Conservation (phyloP, 2,329 filamentous ascomycete species). For the Fusarium protoensiforme region DNA sequence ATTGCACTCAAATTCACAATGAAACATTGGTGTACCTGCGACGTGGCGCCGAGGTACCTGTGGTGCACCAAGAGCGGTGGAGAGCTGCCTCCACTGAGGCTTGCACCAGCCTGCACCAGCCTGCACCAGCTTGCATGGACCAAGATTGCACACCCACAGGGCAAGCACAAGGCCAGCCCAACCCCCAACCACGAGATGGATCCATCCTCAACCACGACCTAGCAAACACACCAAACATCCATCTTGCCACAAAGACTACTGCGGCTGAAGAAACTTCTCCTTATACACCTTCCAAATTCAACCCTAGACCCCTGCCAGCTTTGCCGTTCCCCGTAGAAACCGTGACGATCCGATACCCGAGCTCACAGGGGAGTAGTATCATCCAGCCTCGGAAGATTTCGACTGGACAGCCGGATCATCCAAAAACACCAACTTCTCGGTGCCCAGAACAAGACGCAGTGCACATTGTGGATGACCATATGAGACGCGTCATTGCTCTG, state of each 20-base stretch:
- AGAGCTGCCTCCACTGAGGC: conserved; percentile 11
- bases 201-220: background rate
- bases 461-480: background rate
- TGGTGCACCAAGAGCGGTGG: conserved; percentile 1
- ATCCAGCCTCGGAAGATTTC: background rate
- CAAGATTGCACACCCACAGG: background rate
- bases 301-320: conserved; percentile 14
- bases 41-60: conserved; percentile 9
- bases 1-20: background rate
- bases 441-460: background rate
- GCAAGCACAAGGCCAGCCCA: background rate
- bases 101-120: conserved; percentile 3
- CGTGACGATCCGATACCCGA: conserved; percentile 19
- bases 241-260: background rate
- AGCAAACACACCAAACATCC: background rate
- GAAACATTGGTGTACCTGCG: conserved; percentile 6
- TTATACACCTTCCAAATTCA: background rate
- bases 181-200: background rate
- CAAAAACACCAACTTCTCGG: background rate
- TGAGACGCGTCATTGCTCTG: background rate
- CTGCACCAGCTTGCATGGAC: conserved; percentile 1
- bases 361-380: background rate
- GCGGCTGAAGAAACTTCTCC: background rate
- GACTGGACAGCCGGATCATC: background rate
- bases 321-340: background rate